Evolutionary conservation across 768 basidiomycete genomes (phyloP), one percentile per base, ranked within the genome.

Genomic region (Lactarius hengduanensis): DNA sequence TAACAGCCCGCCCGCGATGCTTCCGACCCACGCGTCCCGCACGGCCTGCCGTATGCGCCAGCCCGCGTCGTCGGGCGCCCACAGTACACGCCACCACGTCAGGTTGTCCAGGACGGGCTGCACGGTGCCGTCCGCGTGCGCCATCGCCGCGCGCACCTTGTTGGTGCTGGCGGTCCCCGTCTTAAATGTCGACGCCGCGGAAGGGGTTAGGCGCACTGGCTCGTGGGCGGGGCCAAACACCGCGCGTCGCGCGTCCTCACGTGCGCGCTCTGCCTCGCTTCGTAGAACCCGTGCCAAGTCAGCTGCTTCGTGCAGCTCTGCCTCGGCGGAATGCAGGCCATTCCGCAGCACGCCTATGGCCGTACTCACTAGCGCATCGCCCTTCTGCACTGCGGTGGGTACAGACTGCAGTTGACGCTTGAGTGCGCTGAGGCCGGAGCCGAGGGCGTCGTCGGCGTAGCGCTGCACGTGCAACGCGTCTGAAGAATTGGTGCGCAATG

Each of bases 361-460:
- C 2, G 70, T 41, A 16, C 20, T 32, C 26, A 63, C 40, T 5
- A 69, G 43, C 28, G 68, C 70, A 4, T 45, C 63, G 20, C 68
- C 70, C 40, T 63, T 59, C 62, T 67, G 57, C 0, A 34, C 18
- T 5, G 62, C 36, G 18, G 62, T 67, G 34, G 62, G 61, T 20
- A 68, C 26, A 4, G 58, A 50, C 10, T 59, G 68, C 11, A 70
- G 57, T 18, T 50, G 28, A n/a, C 34, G 53, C 26, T 32, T 61
- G 36, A 71, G 65, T 28, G 41, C 20, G 36, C 57, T 63, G 11
- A 71, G 62, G n/a, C 80, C 78, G n/a, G 90, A 92, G 8, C 78
- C 82, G 30, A 83, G 72, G 64, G 83, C 86, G 10, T 85, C 81
- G 67, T 85, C 81, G 71, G 90, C 88, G 74, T 86, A 92, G 65